Evolutionary conservation across 805 yeast species (phyloP).

Genomic region (Lipomyces orientalis): DNA sequence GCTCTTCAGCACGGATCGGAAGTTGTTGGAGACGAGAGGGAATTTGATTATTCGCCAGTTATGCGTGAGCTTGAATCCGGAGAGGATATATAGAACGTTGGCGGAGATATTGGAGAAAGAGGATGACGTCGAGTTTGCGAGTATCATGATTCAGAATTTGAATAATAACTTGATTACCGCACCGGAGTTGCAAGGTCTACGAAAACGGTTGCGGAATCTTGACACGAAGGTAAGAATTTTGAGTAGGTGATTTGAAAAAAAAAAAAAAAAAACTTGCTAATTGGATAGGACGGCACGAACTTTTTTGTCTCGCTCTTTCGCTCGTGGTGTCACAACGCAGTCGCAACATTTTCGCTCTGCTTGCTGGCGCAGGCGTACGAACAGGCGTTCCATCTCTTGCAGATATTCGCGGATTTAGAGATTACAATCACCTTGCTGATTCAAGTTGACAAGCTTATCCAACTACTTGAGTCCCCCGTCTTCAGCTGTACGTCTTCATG

Average conservation of each 20-base stretch:
- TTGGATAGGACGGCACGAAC: slow-evolving; percentile 59
- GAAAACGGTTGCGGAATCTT: slow-evolving; percentile 69
- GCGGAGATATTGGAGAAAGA: slow-evolving; percentile 71
- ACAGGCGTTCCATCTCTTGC: slow-evolving; percentile 80
- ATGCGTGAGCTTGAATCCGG: slow-evolving; percentile 80
- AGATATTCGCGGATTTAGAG: slow-evolving; percentile 81
- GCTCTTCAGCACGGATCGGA: slow-evolving; percentile 71
- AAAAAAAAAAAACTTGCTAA: not conserved
- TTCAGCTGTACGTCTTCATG: slow-evolving; percentile 56
- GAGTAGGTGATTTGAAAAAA: not conserved
- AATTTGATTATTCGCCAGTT: slow-evolving; percentile 83
- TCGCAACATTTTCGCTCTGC: slow-evolving; percentile 85
- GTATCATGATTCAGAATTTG: slow-evolving; percentile 82
- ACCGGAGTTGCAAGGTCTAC: slow-evolving; percentile 72
- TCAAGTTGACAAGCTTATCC: slow-evolving; percentile 88
- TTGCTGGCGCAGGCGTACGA: slow-evolving; percentile 87
- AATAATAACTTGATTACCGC: slow-evolving; percentile 86
- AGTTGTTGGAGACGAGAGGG: slow-evolving; percentile 71
- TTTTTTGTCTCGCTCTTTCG: slow-evolving; percentile 78
- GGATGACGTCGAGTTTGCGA: slow-evolving; percentile 71
- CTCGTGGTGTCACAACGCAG: slow-evolving; percentile 91
- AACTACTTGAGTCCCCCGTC: slow-evolving; percentile 88
- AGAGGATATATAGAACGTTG: slow-evolving; percentile 77
- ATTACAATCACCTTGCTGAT: slow-evolving; percentile 77
- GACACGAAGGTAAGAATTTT: slow-evolving; percentile 50